Conservation (phyloP, 164 flowering plant species). For the Protea cynaroides region DNA sequence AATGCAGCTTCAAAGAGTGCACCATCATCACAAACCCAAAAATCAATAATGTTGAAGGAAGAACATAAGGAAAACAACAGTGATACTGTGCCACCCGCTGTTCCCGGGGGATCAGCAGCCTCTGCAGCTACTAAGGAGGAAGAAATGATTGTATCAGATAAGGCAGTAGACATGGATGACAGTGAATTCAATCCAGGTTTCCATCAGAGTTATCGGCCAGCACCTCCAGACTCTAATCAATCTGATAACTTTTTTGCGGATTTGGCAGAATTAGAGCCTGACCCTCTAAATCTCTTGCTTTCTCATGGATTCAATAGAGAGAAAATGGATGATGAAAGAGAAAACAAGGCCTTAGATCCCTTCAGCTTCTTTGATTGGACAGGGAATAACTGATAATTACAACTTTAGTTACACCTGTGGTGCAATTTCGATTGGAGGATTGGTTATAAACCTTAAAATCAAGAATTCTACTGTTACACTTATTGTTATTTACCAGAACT, state of each 20-base stretch:
- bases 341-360: conserved; percentile 39
- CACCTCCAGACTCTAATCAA: conserved; percentile 26
- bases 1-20: conserved; percentile 25
- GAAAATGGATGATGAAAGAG: conserved; percentile 19
- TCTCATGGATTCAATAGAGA: conserved; percentile 32
- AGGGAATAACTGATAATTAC: conserved; percentile 19
- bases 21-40: conserved; percentile 14
- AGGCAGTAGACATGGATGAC: conserved; percentile 22
- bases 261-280: conserved; percentile 55
- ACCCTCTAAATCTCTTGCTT: conserved; percentile 53
- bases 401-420: conserved; percentile 16
- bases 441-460: conserved; percentile 23
- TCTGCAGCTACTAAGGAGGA: conserved; percentile 41
- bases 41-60: conserved; percentile 29
- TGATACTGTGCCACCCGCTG: conserved; percentile 4
- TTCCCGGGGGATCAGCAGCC: conserved; percentile 5
- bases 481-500: conserved; percentile 19
- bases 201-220: conserved; percentile 32
- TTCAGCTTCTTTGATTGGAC: conserved; percentile 66
- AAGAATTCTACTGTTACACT: conserved; percentile 1
- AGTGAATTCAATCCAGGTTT: conserved; percentile 26
- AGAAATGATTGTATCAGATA: conserved; percentile 31
- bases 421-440: conserved; percentile 25
- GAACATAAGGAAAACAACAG: conserved; percentile 29
- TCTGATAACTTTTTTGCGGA: conserved; percentile 60